Evolutionary conservation across 2,329 filamentous ascomycete genomes (phyloP), one percentile per base, ranked within the genome.

Genomic region (Metarhizium robertsii): DNA sequence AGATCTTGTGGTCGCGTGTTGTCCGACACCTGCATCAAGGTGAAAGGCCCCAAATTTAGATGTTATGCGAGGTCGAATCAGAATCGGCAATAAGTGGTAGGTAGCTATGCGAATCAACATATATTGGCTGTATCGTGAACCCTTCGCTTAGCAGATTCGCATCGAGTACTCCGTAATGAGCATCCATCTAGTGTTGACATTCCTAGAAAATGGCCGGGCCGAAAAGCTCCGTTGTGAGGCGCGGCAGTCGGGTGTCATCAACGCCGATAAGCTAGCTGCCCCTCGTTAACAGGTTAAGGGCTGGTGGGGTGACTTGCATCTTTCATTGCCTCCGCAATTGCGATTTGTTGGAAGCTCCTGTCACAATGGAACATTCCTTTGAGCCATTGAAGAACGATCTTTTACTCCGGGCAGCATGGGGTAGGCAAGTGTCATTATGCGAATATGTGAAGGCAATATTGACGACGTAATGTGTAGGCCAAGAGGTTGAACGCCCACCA

Each of bases 361-460:
- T 38, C 64, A 79, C 65, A 61, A 91, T 90, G 87, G 75, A 77
- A 59, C 77, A 83, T 64, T 73, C 84, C 65, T 96, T 96, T 65
- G 84, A 86, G 65, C 89, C 91, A 56, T 75, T 97, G 70, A 85
- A 95, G 75, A 99, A 99, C 73, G 92, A 99, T 68, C 77, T 97
- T 64, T 79, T 99, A 67, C 78, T 99, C 57, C 85, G 94, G 69
- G 89, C 92, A 64, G 94, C 94, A 62, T 84, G 88, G 80, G 94
- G 92, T 95, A 74, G 65, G 75, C n/a, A 4, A 16, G 43, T 4
- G n/a, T 50, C 53, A 34, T 54, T 13, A 25, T 53, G 25, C n/a
- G 13, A 52, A n/a, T 38, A 8, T 14, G 10, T 46, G 36, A n/a
- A 30, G 38, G 29, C 54, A 38, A 30, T 34, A 29, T 42, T 51